A percentile compares a stretch with the other conserved stretches of the same genome.
Conservation (phyloP, 768 basidiomycete species). For the Hirschioporus abietinus region DNA sequence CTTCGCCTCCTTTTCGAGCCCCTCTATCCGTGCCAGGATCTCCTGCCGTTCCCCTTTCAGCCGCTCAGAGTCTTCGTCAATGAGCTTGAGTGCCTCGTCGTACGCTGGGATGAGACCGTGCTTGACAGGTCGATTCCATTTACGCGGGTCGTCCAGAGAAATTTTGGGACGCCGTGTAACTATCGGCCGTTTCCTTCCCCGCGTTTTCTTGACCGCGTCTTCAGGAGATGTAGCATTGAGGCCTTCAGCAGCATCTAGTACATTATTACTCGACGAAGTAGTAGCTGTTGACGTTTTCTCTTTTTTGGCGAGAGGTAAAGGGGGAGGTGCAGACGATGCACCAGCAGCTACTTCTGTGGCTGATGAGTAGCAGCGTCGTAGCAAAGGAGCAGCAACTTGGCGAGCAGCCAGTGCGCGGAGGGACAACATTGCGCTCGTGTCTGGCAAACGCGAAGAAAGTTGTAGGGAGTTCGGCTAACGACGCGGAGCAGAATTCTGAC, state of each 20-base stretch:
- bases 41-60: constrained; percentile 41
- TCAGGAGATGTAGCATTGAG: neutral
- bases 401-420: neutral
- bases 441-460: neutral
- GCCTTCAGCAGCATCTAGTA: neutral
- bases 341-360: neutral
- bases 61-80: constrained; percentile 53
- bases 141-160: constrained; percentile 42
- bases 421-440: neutral
- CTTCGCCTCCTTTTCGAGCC: constrained; percentile 20
- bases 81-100: constrained; percentile 74
- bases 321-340: neutral
- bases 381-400: neutral
- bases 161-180: constrained; percentile 44
- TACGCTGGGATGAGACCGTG: constrained; percentile 69
- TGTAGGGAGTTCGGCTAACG: neutral
- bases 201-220: neutral
- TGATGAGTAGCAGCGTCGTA: neutral
- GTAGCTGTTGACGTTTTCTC: neutral
- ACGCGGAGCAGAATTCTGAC: neutral
- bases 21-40: constrained; percentile 29
- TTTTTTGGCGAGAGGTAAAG: neutral
- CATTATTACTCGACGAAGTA: neutral
- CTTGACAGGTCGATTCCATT: constrained; percentile 62
- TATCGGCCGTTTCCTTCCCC: neutral